Base-by-base conservation (phyloP, 2,329 filamentous ascomycete species). In the Rhinocladiella similis region DNA sequence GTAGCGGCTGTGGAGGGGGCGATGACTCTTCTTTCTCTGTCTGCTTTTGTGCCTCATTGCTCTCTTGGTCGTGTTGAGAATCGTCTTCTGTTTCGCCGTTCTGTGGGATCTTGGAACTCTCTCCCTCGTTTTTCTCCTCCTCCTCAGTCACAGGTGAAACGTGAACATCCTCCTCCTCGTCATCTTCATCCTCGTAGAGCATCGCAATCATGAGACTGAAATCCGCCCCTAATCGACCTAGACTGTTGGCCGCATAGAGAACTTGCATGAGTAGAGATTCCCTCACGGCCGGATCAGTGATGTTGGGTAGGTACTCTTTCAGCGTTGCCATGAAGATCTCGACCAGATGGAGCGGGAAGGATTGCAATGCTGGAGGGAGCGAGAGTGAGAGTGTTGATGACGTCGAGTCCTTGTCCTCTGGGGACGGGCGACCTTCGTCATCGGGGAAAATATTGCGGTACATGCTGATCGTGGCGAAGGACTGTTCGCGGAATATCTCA, bases 401-500 rank as follows among this genome's bases (percentile, higher is more conserved):
- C 1, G 2, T 33, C 29, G 29, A 33, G 43, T 29, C 43, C 6
- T 25, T 45, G 42, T 20, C 29, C 6, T 3, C 10, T 33, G 6
- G 29, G 10, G 29, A 33, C 6, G 29, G 10, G 10, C 72, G 71
- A 13, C 48, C 27, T 50, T 60, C 57, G 19, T 57, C 49, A 12
- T 73, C 71, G 3, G 70, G 86, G 67, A 96, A 96, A 53, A 97
- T 91, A 67, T 88, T 94, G 67, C 87, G 90, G 73, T 95, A 97
- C 81, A 97, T 91, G 56, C 91, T 96, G 25, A 97, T 85, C 58
- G 97, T 96, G 42, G 88, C 89, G 71, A 99, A 99, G 69, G 90
- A 96, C 73, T 99, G 94, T 73, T 99, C 94, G 50, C 94, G 88
- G 71, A 97, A 97, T 25, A 99, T 91, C 70, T 99, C 94, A 66